Evolutionary conservation across 1,284 basidiomycete genomes (phyloP), one percentile per base, ranked within the genome.

Genomic region (Neonothopanus nambi): DNA sequence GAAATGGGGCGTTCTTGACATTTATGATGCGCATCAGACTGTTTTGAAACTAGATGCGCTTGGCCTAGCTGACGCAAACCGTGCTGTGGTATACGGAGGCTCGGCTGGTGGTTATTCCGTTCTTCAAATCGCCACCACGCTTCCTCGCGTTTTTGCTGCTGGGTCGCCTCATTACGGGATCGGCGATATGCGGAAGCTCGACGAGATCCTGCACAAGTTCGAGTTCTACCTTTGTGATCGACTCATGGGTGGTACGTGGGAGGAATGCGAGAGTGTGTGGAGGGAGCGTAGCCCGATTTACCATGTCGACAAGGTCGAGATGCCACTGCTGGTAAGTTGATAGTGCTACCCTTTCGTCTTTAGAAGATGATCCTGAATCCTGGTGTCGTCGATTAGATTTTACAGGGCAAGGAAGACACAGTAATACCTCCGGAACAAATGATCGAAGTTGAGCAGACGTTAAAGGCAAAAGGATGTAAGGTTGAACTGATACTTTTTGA

Each of bases 51-150:
- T 49, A 13, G 48, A 40, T 39, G 20, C 5, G 15, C 48, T 49
- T 39, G 48, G 48, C 18, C 24, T 49, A 17, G 48, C 38, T 21
- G 48, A 49, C 20, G 37, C 55, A 7, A 54, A 61, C 17, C 66
- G 69, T 33, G 67, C 65, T 5, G 63, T 64, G 3, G 68, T 71
- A 49, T 71, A 73, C n/a, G 79, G 78, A 12, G 65, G 70, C 1
- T 79, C 76, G 2, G 72, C 77, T 0, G 80, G 80, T n/a, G 80
- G 81, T 1, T 80, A 69, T 61, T 79, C 80, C 1, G 74, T 76
- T 2, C 74, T 84, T 5, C 70, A 70, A 11, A 64, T 73, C 5
- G 66, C 77, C 3, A 69, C 64, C 51, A 51, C 52, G 15, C 58
- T 57, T 39, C 67, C 65, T 6, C 57, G 64, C 23, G 54, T 61